Conservation (phyloP, 2,329 filamentous ascomycete genomes). For the Metarhizium guizhouense region DNA sequence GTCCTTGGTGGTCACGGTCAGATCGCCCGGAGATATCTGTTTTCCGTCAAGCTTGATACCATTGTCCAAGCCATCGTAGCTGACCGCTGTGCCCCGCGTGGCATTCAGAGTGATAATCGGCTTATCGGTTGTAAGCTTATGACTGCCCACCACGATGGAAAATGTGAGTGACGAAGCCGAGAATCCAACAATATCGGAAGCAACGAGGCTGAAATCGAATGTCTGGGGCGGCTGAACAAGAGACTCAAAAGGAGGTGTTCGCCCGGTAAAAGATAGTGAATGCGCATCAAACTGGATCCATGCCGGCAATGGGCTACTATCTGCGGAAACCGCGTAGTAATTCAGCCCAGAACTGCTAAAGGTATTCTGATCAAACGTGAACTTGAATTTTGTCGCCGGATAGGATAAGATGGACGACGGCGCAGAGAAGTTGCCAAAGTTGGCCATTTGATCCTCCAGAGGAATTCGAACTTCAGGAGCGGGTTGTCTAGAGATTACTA, state of each 20-base stretch:
- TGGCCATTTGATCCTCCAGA: slow-evolving; percentile 46
- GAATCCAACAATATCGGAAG: slow-evolving; percentile 73
- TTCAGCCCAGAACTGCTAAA: slow-evolving; percentile 53
- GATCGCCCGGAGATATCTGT: slow-evolving; percentile 35
- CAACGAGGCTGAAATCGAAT: slow-evolving; percentile 65
- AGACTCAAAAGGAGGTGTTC: slow-evolving; percentile 55
- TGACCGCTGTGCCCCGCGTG: slow-evolving; percentile 40
- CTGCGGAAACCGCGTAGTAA: slow-evolving; percentile 68
- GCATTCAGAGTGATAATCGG: slow-evolving; percentile 48
- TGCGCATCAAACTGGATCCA: slow-evolving; percentile 70
- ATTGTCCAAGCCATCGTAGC: slow-evolving; percentile 40
- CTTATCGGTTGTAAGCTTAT: slow-evolving; percentile 57
- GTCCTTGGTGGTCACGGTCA: slow-evolving; percentile 42
- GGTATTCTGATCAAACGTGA: slow-evolving; percentile 46
- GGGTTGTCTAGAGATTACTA: slow-evolving; percentile 56
- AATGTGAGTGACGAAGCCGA: slow-evolving; percentile 58
- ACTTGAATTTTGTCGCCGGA: slow-evolving; percentile 43
- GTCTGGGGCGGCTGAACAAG: slow-evolving; percentile 59
- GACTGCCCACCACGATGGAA: slow-evolving; percentile 61
- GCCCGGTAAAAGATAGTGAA: slow-evolving; percentile 60
- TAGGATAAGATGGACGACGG: slow-evolving; percentile 50
- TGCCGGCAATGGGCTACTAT: slow-evolving; percentile 76
- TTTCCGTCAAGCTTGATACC: slow-evolving; percentile 51
- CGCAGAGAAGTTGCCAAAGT: slow-evolving; percentile 49
- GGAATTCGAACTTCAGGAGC: slow-evolving; percentile 47